Conservation (phyloP, 345 rosid species). For the Populus alba region DNA sequence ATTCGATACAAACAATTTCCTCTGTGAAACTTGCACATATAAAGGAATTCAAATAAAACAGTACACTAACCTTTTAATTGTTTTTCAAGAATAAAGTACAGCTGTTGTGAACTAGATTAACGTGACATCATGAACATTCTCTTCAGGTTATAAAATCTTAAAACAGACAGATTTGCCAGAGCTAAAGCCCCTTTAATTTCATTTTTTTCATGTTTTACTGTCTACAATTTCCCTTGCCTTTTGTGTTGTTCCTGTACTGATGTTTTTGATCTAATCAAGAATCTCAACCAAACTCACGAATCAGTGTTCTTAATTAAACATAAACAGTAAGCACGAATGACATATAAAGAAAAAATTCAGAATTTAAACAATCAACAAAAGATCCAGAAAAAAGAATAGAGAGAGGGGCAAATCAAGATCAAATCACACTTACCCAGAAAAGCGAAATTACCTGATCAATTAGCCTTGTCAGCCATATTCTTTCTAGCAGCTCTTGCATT, state of each 20-base stretch:
- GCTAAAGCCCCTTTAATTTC: neutral
- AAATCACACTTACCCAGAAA: neutral
- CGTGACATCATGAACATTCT: neutral
- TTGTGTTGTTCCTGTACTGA: neutral
- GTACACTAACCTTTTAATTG: neutral
- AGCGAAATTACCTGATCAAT: slow-evolving; percentile 28
- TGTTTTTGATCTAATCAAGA: neutral
- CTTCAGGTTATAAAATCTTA: neutral
- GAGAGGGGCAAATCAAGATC: neutral
- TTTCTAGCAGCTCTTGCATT: slow-evolving; percentile 84
- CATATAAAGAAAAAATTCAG: neutral
- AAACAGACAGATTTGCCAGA: neutral
- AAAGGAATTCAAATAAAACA: neutral
- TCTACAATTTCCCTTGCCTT: neutral
- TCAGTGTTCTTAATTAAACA: neutral
- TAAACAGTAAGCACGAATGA: neutral
- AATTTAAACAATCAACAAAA: neutral
- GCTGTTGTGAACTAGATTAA: neutral
- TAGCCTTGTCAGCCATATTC: slow-evolving; percentile 39
- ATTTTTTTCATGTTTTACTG: neutral
- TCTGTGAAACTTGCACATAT: neutral
- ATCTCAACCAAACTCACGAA: neutral
- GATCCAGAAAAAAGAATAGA: neutral
- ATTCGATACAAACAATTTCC: neutral
- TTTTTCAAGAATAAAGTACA: neutral